These are phyloP conservation scores for Sordaria brevicollis DNA, from an alignment of 495 filamentous ascomycete genomes.

Conservation along the genomic window DNA sequence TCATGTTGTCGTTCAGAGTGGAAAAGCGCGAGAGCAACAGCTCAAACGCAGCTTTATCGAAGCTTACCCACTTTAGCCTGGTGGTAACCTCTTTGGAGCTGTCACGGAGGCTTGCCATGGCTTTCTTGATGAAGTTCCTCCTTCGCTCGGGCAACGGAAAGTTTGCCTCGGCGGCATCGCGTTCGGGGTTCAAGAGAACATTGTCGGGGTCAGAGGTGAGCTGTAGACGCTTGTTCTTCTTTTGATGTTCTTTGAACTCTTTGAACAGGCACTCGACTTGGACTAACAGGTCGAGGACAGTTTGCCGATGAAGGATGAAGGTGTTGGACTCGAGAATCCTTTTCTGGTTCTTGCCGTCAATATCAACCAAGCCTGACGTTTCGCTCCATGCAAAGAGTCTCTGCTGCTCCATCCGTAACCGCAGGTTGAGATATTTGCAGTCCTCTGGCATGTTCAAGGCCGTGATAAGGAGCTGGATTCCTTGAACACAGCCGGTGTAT, in stretches of 20 bases:
- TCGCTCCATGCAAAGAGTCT: slow-evolving; percentile 38
- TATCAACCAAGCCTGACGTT: slow-evolving; percentile 31
- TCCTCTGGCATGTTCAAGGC: slow-evolving; percentile 32
- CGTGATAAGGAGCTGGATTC: slow-evolving; percentile 34
- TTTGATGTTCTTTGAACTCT: slow-evolving; percentile 32
- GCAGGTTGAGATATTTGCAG: slow-evolving; percentile 31
- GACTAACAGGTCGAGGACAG: slow-evolving; percentile 31
- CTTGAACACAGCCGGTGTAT: slow-evolving; percentile 32
- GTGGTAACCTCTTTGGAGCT: slow-evolving; percentile 18
- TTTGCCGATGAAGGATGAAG: slow-evolving; percentile 33
- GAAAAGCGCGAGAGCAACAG: slow-evolving; percentile 28
- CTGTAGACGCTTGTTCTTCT: slow-evolving; percentile 21
- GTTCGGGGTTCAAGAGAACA: slow-evolving; percentile 23
- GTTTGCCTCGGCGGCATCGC: slow-evolving; percentile 26
- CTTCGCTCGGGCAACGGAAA: slow-evolving; percentile 23
- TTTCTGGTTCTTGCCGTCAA: slow-evolving; percentile 19
- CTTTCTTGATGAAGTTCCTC: slow-evolving; percentile 30
- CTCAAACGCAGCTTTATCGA: slow-evolving; percentile 35
- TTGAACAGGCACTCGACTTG: slow-evolving; percentile 35
- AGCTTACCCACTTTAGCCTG: slow-evolving; percentile 30
- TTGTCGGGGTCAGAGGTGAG: slow-evolving; percentile 17
- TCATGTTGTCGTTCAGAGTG: slow-evolving; percentile 35
- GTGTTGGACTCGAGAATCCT: slow-evolving; percentile 32
- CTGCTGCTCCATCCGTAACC: slow-evolving; percentile 36
- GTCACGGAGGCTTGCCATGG: slow-evolving; percentile 24